phyloP scores from a whole-genome alignment of 805 yeast species.

The Middelhovenomyces tepae region DNA sequence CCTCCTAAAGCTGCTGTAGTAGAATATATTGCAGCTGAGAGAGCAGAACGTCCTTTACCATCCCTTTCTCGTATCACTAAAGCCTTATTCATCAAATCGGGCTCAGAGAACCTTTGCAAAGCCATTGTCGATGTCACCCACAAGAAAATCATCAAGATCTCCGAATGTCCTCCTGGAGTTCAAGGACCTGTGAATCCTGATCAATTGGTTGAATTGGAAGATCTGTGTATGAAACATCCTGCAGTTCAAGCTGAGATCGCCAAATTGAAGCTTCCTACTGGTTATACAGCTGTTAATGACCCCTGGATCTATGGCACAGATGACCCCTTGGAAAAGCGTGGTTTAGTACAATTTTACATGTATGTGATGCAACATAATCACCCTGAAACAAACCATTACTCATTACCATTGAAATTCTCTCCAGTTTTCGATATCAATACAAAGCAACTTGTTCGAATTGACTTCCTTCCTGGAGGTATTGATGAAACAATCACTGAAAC shows the following conservation, averaged over 20 bases:
- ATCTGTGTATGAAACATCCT: conserved; percentile 44
- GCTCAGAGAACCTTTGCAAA: conserved; percentile 44
- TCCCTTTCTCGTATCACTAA: conserved; percentile 54
- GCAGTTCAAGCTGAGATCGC: conserved; percentile 52
- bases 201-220: conserved; percentile 49
- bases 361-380: conserved; percentile 45
- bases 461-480: conserved; percentile 61
- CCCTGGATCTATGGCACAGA: conserved; percentile 83
- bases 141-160: conserved; percentile 52
- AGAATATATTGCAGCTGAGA: conserved; percentile 55
- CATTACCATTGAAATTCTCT: conserved; percentile 63
- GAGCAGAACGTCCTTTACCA: conserved; percentile 39
- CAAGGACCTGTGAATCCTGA: conserved; percentile 64
- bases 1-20: conserved; percentile 69
- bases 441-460: conserved; percentile 58
- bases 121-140: conserved; percentile 58
- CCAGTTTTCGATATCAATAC: conserved; percentile 63
- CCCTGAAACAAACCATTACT: conserved; percentile 29
- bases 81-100: conserved; percentile 50
- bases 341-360: conserved; percentile 56
- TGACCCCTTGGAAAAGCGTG: conserved; percentile 41
- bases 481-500: conserved; percentile 52
- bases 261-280: conserved; percentile 55
- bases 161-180: conserved; percentile 45
- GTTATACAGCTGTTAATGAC: conserved; percentile 49